Evolutionary conservation across 108 stramenopile genomes (phyloP).

Genomic region (Mayamaea pseudoterrestris): DNA sequence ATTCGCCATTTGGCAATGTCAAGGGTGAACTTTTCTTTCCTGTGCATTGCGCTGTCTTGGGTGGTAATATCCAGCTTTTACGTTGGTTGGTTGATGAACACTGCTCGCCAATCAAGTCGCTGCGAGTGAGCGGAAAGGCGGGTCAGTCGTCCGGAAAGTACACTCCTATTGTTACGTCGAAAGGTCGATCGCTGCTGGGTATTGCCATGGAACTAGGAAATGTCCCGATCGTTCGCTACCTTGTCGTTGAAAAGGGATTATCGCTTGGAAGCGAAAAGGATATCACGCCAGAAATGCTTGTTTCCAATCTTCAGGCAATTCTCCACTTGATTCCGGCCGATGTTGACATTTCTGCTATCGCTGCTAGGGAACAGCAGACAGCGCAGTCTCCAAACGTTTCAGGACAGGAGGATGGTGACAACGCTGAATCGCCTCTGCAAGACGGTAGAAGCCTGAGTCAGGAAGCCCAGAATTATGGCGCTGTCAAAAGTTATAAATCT

Average conservation of each 20-base stretch:
- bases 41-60: slow-evolving; percentile 35
- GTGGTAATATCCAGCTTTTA: slow-evolving; percentile 33
- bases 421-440: neutral
- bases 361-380: neutral
- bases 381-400: too few relatives aligned
- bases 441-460: neutral
- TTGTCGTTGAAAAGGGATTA: slow-evolving; percentile 63
- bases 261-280: slow-evolving; percentile 42
- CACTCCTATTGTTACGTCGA: slow-evolving; percentile 55
- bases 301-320: slow-evolving; percentile 24
- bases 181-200: slow-evolving; percentile 44
- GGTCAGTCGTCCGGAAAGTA: slow-evolving; percentile 14
- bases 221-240: slow-evolving; percentile 56
- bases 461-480: neutral
- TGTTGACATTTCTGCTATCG: neutral
- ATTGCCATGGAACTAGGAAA: slow-evolving; percentile 52
- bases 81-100: slow-evolving; percentile 49
- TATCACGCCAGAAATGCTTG: slow-evolving; percentile 26
- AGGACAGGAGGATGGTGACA: neutral
- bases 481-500: neutral
- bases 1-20: slow-evolving; percentile 16
- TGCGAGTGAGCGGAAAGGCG: slow-evolving; percentile 20
- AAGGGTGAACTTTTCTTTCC: slow-evolving; percentile 45
- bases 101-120: slow-evolving; percentile 45
- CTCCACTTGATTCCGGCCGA: slow-evolving; percentile 6